Evolutionary conservation across 1,284 basidiomycete species (phyloP).

Genomic region (Puccinia coronata): DNA sequence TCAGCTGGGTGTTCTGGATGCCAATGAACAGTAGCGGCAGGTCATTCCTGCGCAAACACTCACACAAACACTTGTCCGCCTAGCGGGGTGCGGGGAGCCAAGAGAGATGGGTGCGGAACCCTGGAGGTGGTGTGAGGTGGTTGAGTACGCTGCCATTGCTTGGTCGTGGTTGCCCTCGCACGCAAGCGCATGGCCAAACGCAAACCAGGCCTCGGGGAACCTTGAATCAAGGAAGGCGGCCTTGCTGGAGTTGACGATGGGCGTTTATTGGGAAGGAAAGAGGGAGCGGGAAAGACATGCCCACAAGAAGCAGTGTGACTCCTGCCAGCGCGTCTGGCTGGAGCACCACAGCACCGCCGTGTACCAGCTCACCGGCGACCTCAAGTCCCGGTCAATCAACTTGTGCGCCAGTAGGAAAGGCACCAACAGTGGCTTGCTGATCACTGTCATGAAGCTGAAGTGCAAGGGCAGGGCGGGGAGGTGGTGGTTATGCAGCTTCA

Average conservation of each 20-base stretch:
- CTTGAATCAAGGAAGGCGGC: constrained; percentile 94
- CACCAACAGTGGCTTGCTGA: constrained; percentile 84
- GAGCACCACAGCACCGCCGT: constrained; percentile 98
- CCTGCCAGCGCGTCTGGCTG: constrained; percentile 76
- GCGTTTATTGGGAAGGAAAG: neutral
- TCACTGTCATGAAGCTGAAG: constrained; percentile 94
- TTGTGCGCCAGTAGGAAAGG: constrained; percentile 95
- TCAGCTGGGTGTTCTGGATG: no score
- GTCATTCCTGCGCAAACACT: no score
- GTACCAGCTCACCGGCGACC: constrained; percentile 92
- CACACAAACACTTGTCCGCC: no score
- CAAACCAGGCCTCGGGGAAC: constrained; percentile 94
- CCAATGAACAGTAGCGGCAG: no score
- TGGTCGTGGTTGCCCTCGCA: constrained; percentile 97
- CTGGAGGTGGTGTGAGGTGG: constrained; percentile 87
- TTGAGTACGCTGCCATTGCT: constrained; percentile 96
- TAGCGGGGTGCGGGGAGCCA: no score
- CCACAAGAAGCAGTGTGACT: constrained; percentile 88
- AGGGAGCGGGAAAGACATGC: constrained; percentile 63
- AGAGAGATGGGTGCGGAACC: constrained; percentile 69
- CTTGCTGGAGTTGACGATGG: constrained; percentile 69
- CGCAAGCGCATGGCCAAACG: constrained; percentile 95
- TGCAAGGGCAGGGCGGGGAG: constrained; percentile 85
- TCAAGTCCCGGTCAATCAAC: constrained; percentile 87
- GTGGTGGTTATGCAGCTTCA: constrained; percentile 77